Conservation (phyloP, 2,329 filamentous ascomycete genomes). For the Allantophomopsis lycopodina region DNA sequence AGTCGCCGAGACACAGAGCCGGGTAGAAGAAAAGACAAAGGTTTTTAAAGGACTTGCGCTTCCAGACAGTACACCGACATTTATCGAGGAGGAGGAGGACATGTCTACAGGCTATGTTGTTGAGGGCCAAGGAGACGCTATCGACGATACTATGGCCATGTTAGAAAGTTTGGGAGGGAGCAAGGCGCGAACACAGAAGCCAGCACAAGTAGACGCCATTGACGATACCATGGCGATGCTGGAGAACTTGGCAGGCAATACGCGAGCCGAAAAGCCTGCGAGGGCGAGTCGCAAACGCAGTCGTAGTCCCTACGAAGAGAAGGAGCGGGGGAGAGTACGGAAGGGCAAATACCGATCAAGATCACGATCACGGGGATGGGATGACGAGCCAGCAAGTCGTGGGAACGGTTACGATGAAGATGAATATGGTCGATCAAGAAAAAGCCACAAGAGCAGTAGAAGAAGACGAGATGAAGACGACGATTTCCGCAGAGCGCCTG, state of each 20-base stretch:
- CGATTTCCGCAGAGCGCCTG: constrained; percentile 50
- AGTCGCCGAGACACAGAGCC: constrained; percentile 25
- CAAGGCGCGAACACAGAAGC: constrained; percentile 12
- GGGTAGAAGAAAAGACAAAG: constrained; percentile 58
- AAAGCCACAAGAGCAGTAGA: constrained; percentile 24
- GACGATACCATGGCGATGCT: constrained; percentile 88
- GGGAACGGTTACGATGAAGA: constrained; percentile 40
- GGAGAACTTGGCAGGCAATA: constrained; percentile 69
- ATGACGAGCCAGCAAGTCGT: constrained; percentile 19
- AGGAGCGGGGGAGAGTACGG: constrained; percentile 19
- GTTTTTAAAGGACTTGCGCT: constrained; percentile 86
- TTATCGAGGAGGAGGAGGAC: constrained; percentile 34
- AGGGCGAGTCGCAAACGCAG: constrained; percentile 33
- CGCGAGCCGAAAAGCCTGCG: constrained; percentile 21
- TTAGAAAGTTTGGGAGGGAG: background rate
- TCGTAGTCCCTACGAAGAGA: constrained; percentile 30
- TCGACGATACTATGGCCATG: constrained; percentile 10
- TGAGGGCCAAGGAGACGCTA: constrained; percentile 16
- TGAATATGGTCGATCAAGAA: constrained; percentile 38
- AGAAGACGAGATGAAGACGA: constrained; percentile 34
- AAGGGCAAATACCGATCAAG: constrained; percentile 32
- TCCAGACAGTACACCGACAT: constrained; percentile 51
- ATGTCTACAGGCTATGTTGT: constrained; percentile 16
- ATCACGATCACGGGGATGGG: constrained; percentile 32
- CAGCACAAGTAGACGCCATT: constrained; percentile 46